Base-by-base conservation (phyloP, 1,284 basidiomycete species). In the Pascua guehoae region DNA sequence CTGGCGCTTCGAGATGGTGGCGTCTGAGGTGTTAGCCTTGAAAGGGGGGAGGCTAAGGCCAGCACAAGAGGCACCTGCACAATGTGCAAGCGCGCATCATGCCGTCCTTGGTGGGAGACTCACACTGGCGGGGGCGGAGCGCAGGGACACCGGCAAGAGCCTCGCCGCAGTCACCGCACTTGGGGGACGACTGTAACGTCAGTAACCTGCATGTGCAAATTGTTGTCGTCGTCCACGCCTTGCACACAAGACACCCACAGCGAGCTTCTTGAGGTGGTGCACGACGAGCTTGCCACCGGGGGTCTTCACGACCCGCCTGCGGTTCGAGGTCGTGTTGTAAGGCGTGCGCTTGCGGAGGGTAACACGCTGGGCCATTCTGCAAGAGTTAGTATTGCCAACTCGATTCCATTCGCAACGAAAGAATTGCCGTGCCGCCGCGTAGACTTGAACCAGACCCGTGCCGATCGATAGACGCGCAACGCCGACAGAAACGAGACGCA, bases 291-390 rank as follows among this genome's bases (percentile, higher is more conserved):
- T 78, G 66, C 77, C 77, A 69, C 77, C 77, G 54, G 95, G 95
- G 46, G 95, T 98, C 85, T 98, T 98, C 68, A 98, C 86, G 68
- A 98, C 85, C 69, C 93, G 88, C 77, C 93, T 85, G 76, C 91
- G 87, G 86, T 89, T 95, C 61, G 95, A 98, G 75, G 87, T 88
- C 80, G 96, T 98, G 87, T 98, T 98, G 86, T 99, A 99, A 18
- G 94, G 88, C 72, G 89, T 89, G 78, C 95, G 91, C 82, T 95
- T 98, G 83, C 96, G 91, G 82, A 99, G 90, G 71, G 94, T 97
- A 74, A 99, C 94, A 78, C 95, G 93, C 87, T 97, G 91, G 81
- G 91, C 92, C 94, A 98, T 96, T 83, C 71, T 76, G 66, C n/a
- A n/a, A 10, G 18, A 24, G 60, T 62, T 49, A 62, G 60, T 17